phyloP scores from a whole-genome alignment of 306 rosid species.

The Corylus avellana region DNA sequence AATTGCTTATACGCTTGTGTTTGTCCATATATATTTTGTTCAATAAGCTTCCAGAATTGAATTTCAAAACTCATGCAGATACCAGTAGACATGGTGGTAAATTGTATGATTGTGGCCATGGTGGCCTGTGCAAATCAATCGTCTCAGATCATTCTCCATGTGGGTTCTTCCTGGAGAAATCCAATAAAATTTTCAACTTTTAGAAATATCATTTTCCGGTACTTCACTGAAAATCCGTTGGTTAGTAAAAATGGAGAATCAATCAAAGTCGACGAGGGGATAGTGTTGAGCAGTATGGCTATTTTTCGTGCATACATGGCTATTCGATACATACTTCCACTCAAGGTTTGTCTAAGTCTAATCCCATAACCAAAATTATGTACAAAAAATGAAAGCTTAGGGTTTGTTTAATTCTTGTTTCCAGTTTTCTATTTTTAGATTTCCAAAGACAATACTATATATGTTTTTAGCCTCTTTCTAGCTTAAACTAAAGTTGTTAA shows the following conservation, averaged over 20 bases:
- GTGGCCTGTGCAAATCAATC: constrained; percentile 26
- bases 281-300: constrained; percentile 10
- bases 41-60: not conserved
- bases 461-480: too few species aligned
- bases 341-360: constrained; percentile 28
- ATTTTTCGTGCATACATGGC: constrained; percentile 24
- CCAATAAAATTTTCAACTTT: constrained; percentile 23
- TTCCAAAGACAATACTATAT: too few species aligned
- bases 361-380: not conserved
- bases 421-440: too few species aligned
- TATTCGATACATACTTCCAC: constrained; percentile 3
- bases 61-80: constrained; percentile 27
- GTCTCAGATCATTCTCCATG: constrained; percentile 33
- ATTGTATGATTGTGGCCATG: constrained; percentile 41
- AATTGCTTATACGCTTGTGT: not conserved
- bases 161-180: constrained; percentile 41
- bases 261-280: not conserved
- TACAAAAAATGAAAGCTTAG: not conserved
- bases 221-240: constrained; percentile 28
- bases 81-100: constrained; percentile 17
- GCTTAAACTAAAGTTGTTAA: too few species aligned
- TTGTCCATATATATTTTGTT: not conserved
- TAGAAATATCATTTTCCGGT: not conserved
- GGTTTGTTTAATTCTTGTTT: not conserved
- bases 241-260: constrained; percentile 28